Percentiles rank a stretch among this genome's conserved stretches.
Conservation (phyloP, 176 grass and related monocot species). For the Oryza meyeriana region DNA sequence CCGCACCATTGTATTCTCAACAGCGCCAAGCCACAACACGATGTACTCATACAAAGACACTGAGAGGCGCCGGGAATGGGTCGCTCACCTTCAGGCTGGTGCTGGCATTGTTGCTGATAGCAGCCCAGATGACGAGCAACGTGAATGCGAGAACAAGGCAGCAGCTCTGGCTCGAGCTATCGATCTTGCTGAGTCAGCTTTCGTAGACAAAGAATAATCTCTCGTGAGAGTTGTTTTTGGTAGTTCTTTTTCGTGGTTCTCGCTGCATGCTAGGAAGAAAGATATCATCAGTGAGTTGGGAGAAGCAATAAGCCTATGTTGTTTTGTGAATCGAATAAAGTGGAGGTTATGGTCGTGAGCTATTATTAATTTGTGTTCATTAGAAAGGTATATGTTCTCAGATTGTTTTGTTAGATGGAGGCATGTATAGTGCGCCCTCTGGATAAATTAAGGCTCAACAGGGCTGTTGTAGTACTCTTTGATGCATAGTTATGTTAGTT, state of each 20-base stretch:
- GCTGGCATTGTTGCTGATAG: constrained; percentile 96
- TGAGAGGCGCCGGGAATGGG: constrained; percentile 65
- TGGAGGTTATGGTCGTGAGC: neutral
- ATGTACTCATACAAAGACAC: constrained; percentile 61
- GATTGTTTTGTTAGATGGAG: neutral
- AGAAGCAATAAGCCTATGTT: constrained; percentile 21
- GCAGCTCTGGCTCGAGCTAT: constrained; percentile 81
- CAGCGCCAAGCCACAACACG: constrained; percentile 50
- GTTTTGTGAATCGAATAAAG: constrained; percentile 15
- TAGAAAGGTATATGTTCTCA: neutral
- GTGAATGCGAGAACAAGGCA: constrained; percentile 90
- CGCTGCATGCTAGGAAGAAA: constrained; percentile 3
- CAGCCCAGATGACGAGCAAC: constrained; percentile 77
- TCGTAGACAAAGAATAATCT: constrained; percentile 57
- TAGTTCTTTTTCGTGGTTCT: constrained; percentile 12
- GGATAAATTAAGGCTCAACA: neutral
- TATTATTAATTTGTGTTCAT: neutral
- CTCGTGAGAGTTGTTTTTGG: neutral
- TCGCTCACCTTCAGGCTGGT: constrained; percentile 85
- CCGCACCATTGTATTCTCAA: constrained; percentile 78
- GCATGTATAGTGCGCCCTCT: neutral
- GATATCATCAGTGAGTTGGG: constrained; percentile 3
- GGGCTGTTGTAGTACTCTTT: neutral
- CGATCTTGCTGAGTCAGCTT: constrained; percentile 85
- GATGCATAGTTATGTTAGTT: neutral